Evolutionary conservation across 495 filamentous ascomycete species (phyloP).

Genomic region (Xylaria flabelliformis): DNA sequence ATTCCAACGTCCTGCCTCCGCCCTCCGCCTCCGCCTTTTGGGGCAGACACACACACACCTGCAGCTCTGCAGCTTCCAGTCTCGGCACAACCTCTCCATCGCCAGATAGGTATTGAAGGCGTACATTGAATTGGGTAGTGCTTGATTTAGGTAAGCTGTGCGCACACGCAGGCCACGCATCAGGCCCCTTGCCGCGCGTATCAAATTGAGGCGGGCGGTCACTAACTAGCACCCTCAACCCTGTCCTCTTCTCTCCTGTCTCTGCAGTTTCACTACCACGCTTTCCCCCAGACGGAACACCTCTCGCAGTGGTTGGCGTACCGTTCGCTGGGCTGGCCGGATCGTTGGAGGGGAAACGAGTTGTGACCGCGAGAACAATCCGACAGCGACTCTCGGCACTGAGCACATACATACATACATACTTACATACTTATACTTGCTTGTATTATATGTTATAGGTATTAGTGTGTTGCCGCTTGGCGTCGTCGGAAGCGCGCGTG

Average conservation of each 20-base stretch:
- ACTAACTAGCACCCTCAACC: slow-evolving; percentile 7
- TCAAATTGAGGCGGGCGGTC: slow-evolving; percentile 2
- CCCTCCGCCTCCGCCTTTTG: slow-evolving; percentile 13
- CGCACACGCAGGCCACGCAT: slow-evolving; percentile 7
- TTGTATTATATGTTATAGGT: too few species aligned
- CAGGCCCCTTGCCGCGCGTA: slow-evolving; percentile 2
- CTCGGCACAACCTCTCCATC: slow-evolving; percentile 3
- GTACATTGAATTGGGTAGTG: neutral
- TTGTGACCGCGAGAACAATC: neutral
- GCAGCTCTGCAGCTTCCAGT: slow-evolving; percentile 11
- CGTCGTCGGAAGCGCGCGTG: slow-evolving; percentile 5
- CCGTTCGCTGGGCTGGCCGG: neutral
- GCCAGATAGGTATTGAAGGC: neutral
- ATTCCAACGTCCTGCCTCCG: neutral
- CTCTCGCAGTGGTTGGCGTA: slow-evolving; percentile 15
- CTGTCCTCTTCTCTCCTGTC: neutral
- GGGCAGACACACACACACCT: neutral
- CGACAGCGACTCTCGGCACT: slow-evolving; percentile 1
- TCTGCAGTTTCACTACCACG: slow-evolving; percentile 4
- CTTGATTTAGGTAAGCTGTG: slow-evolving; percentile 6
- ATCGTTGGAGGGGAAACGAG: slow-evolving; percentile 2
- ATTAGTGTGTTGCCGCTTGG: neutral
- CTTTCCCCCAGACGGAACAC: slow-evolving; percentile 18
- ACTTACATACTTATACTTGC: too few species aligned
- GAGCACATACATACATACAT: too few species aligned